phyloP scores from a whole-genome alignment of 371 early-diverging fungal genomes.

The Nematocida ironsii region DNA sequence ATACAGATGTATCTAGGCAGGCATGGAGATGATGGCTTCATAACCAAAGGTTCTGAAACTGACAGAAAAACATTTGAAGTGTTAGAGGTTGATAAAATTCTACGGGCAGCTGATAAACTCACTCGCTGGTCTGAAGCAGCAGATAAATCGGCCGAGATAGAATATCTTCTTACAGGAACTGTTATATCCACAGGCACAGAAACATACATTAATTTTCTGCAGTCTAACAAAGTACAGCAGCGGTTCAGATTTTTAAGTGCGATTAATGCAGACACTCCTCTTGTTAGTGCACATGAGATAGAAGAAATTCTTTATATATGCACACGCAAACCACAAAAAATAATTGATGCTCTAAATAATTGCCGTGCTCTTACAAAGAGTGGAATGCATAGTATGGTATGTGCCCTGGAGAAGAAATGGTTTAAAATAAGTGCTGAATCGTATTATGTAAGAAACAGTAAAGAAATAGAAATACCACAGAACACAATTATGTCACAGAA shows the following conservation, averaged over 20 bases:
- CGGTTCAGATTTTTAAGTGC: slow-evolving; percentile 32
- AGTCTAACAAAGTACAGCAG: neutral
- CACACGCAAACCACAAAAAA: neutral
- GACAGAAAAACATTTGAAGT: neutral
- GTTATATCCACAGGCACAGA: neutral
- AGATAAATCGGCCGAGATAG: neutral
- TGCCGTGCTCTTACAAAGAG: neutral
- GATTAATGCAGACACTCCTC: neutral
- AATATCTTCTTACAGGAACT: slow-evolving; percentile 14
- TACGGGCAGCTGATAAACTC: slow-evolving; percentile 13
- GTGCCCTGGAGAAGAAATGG: slow-evolving; percentile 53
- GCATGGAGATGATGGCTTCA: neutral
- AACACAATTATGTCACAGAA: neutral
- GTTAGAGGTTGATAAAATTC: slow-evolving; percentile 25
- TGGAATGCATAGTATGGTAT: neutral
- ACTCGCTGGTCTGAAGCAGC: slow-evolving; percentile 4
- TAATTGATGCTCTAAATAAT: slow-evolving; percentile 7
- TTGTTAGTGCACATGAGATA: slow-evolving; percentile 2
- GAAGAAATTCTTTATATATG: slow-evolving; percentile 54
- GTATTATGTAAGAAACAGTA: neutral
- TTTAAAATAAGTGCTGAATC: slow-evolving; percentile 28
- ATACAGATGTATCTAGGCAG: neutral
- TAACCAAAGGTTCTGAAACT: neutral
- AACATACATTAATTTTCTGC: slow-evolving; percentile 27
- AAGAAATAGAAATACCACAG: neutral